Conservation (phyloP, 352 stramenopile genomes). For the Phytophthora uliginosa region DNA sequence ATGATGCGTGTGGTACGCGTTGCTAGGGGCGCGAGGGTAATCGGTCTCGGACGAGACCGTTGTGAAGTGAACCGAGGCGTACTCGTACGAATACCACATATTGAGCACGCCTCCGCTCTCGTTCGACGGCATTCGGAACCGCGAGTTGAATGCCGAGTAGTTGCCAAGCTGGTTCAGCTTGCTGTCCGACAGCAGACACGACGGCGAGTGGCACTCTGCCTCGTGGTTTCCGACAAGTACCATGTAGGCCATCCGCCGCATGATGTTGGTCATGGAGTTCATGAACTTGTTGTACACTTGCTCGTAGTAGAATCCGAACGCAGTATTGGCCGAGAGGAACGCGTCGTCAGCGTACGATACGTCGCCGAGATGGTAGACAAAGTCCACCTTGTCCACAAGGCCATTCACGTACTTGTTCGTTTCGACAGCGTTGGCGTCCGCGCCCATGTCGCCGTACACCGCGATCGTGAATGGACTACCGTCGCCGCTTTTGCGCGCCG, state of each 20-base stretch:
- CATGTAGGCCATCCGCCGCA: conserved; percentile 71
- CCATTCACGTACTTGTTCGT: conserved; percentile 45
- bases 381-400: conserved; percentile 26
- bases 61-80: conserved; percentile 70
- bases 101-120: conserved; percentile 47
- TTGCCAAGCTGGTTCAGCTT: conserved; percentile 45
- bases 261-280: conserved; percentile 53
- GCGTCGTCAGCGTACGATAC: conserved; percentile 41
- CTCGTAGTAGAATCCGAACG: conserved; percentile 48
- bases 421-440: conserved; percentile 22
- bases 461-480: conserved; percentile 25
- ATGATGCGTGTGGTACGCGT: conserved; percentile 38
- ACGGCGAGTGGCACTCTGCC: conserved; percentile 59
- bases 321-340: conserved; percentile 34
- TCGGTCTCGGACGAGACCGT: conserved; percentile 78
- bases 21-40: conserved; percentile 41
- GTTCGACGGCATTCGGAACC: conserved; percentile 48
- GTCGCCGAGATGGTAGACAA: conserved; percentile 41
- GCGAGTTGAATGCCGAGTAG: conserved; percentile 67
- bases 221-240: conserved; percentile 79
- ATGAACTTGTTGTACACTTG: conserved; percentile 78
- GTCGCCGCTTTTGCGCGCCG: conserved; percentile 25
- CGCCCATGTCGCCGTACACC: conserved; percentile 38
- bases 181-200: conserved; percentile 33
- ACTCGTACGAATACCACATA: conserved; percentile 61